phyloP scores from a whole-genome alignment of 352 stramenopile species.

The Phytophthora litchii region DNA sequence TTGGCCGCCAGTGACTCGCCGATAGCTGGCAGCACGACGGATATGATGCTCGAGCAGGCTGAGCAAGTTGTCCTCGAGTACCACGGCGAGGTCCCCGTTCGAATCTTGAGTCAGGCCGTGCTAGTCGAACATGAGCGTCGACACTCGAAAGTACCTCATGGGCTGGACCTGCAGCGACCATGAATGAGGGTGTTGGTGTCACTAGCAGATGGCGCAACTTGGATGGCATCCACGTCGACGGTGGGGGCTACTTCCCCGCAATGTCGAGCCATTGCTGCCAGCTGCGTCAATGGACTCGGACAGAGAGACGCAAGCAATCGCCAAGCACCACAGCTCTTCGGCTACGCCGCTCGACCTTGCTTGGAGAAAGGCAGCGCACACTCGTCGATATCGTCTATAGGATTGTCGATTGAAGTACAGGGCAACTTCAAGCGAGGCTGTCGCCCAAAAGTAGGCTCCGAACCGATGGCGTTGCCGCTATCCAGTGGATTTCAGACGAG shows the following conservation, averaged over 20 bases:
- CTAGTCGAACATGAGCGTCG: not conserved
- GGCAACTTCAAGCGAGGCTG: constrained; percentile 15
- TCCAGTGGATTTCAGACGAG: not conserved
- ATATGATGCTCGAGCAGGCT: too few species aligned
- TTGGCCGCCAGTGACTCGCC: too few species aligned
- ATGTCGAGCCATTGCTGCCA: too few species aligned
- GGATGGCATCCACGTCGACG: too few species aligned
- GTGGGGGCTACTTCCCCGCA: too few species aligned
- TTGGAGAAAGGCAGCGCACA: not conserved
- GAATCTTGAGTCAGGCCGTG: not conserved
- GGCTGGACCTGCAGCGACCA: too few species aligned
- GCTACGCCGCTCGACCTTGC: not conserved
- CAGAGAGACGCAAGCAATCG: not conserved
- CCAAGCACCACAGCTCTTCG: too few species aligned
- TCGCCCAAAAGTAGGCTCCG: constrained; percentile 5
- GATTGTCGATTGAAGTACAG: constrained; percentile 22
- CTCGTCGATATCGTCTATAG: not conserved
- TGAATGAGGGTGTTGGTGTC: too few species aligned
- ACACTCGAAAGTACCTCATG: not conserved
- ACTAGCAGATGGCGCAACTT: too few species aligned
- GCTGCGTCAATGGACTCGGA: too few species aligned
- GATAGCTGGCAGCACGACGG: too few species aligned
- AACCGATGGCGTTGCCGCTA: not conserved
- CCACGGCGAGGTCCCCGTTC: not conserved
- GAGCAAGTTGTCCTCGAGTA: not conserved